Conservation (phyloP, 305 asterid genomes). For the Fraxinus paxiana region DNA sequence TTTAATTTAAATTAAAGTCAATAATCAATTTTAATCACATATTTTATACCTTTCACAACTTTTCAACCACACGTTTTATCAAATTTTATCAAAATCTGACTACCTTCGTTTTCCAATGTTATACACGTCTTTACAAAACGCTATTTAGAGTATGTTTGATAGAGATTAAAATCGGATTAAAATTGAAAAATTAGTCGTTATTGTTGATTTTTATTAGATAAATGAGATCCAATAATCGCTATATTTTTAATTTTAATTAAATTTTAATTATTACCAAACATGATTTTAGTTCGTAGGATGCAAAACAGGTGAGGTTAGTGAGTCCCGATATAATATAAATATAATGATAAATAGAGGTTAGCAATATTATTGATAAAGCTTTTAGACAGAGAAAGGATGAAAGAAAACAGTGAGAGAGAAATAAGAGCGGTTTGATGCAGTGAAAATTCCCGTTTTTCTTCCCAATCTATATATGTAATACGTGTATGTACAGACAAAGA, state of each 20-base stretch:
- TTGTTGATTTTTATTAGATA: too few relatives aligned
- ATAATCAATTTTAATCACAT: too few relatives aligned
- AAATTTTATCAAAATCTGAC: too few relatives aligned
- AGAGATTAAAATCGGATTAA: too few relatives aligned
- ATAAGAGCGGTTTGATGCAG: constrained; percentile 37
- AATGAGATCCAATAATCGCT: too few relatives aligned
- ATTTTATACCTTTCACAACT: too few relatives aligned
- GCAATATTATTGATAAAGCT: constrained; percentile 38
- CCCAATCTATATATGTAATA: constrained; percentile 25
- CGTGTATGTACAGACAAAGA: constrained; percentile 36
- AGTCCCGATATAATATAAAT: constrained; percentile 22
- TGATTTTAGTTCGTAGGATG: not conserved
- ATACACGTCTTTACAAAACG: not conserved
- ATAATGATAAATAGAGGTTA: constrained; percentile 23
- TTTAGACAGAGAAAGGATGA: constrained; percentile 17
- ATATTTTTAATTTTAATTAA: too few relatives aligned
- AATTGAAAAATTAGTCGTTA: too few relatives aligned
- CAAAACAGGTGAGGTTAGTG: constrained; percentile 28
- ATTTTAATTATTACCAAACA: too few relatives aligned
- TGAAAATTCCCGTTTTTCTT: constrained; percentile 38
- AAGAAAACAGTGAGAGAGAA: constrained; percentile 30
- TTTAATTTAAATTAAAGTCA: too few relatives aligned
- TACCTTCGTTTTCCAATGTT: not conserved
- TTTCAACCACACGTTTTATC: too few relatives aligned
- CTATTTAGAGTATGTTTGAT: too few relatives aligned